phyloP scores from a whole-genome alignment of 371 early-diverging fungal species.

The Rhizopus delemar region DNA sequence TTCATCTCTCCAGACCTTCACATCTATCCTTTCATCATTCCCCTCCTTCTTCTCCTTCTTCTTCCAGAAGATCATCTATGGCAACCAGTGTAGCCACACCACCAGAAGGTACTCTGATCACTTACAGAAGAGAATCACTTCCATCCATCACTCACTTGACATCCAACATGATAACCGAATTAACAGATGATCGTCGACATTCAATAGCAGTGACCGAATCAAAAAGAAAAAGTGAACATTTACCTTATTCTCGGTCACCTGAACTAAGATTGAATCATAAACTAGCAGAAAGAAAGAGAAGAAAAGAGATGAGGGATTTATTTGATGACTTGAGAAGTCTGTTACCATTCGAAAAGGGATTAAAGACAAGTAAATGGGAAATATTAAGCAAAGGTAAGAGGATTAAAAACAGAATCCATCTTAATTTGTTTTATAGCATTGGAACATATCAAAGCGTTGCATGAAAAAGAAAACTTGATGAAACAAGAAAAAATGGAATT shows the following conservation, averaged over 20 bases:
- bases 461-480: too few species aligned
- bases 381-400: conserved; percentile 68
- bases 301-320: conserved; percentile 80
- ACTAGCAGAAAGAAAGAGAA: conserved; percentile 74
- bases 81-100: conserved; percentile 6
- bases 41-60: conserved; percentile 39
- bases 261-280: conserved; percentile 70
- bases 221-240: conserved; percentile 23
- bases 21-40: conserved; percentile 18
- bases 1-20: conserved; percentile 24
- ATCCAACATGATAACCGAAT: background rate
- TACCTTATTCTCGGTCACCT: conserved; percentile 63
- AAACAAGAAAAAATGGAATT: too few species aligned
- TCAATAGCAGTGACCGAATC: conserved; percentile 9
- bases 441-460: too few species aligned
- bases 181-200: conserved; percentile 17
- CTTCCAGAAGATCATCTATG: conserved; percentile 27
- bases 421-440: too few species aligned
- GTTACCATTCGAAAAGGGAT: conserved; percentile 65
- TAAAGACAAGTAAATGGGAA: conserved; percentile 81
- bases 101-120: background rate
- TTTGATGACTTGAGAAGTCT: conserved; percentile 72
- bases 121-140: conserved; percentile 42
- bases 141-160: conserved; percentile 44
- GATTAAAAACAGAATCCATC: too few species aligned